Base-by-base conservation (phyloP, 805 yeast genomes). In the Cyberlindnera euphorbiae region DNA sequence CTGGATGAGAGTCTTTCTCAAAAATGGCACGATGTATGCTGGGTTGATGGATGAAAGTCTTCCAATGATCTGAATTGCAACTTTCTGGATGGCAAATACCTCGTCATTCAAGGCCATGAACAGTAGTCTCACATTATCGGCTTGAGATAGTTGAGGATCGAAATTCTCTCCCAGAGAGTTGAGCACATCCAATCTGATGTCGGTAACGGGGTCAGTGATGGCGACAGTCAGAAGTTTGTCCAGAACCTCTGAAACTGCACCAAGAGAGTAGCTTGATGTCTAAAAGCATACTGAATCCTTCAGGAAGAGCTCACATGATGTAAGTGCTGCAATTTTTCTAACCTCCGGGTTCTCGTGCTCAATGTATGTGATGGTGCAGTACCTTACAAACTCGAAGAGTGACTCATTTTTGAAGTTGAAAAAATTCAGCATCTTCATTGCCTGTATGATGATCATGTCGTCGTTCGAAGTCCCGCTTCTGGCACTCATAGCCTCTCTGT, bases 71-170 rank as follows among this genome's bases (percentile, higher is more conserved):
- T 70, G 71, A 23, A 90, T 75, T 0, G 95, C 82, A 12, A 77
- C 82, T 49, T 83, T 78, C 37, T 96, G 73, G 9, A 93, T 82
- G 9, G 77, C 78, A 54, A 93, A 93, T 2, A 74, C 75, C 58
- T 90, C 97, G 60, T 93, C 99, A 54, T 93, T 85, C 38, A 90
- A 64, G 0, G 96, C 90, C 67, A 89, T 84, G 51, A 90, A 86
- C 16, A 93, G 65, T 11, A 89, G 61, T 36, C 86, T 70, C 22
- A 89, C 90, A 56, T 88, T 89, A 41, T 85, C 95, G 1, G 96
- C 94, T 57, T 93, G 97, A 0, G 97, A 86, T 22, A 93, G 61
- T 52, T 93, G 97, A 0, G 96, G 85, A 52, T 93, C 97, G 56
- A 90, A 84, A 39, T 72, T 71, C 3, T 79, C 73, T 25, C 84